phyloP scores from a whole-genome alignment of 441 rosid species.

The Populus trichocarpa region DNA sequence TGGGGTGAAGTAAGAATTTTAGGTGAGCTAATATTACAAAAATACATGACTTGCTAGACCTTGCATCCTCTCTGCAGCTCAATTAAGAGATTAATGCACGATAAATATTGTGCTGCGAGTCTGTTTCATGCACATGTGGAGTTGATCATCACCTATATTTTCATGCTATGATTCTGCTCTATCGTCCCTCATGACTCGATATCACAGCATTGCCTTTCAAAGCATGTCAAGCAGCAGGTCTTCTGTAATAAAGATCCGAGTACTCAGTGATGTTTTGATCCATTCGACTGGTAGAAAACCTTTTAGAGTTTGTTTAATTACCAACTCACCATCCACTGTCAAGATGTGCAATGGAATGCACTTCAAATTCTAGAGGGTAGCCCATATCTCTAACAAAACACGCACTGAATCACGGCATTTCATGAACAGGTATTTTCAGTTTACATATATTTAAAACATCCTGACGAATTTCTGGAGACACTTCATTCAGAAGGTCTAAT shows the following conservation, averaged over 20 bases:
- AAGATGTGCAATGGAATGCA: neutral
- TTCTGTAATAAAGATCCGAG: neutral
- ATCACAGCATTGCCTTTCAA: neutral
- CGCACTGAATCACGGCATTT: constrained; percentile 8
- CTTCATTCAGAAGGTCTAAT: constrained; percentile 48
- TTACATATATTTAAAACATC: constrained; percentile 45
- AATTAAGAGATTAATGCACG: neutral
- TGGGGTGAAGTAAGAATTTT: neutral
- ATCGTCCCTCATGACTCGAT: neutral
- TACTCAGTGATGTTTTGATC: neutral
- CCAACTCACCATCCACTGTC: neutral
- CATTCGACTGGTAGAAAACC: too few relatives aligned
- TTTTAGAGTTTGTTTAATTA: neutral
- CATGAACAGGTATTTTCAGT: constrained; percentile 27
- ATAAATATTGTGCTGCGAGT: neutral
- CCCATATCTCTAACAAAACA: neutral
- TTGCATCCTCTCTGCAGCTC: neutral
- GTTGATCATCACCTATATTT: neutral
- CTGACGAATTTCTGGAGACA: constrained; percentile 46
- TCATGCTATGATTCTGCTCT: neutral
- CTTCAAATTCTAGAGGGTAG: neutral
- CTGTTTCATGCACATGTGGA: neutral
- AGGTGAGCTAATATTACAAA: neutral
- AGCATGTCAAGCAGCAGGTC: neutral
- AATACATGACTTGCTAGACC: neutral